Evolutionary conservation across 306 rosid genomes (phyloP), one percentile per base, ranked within the genome.

Genomic region (Sesbania bispinosa): DNA sequence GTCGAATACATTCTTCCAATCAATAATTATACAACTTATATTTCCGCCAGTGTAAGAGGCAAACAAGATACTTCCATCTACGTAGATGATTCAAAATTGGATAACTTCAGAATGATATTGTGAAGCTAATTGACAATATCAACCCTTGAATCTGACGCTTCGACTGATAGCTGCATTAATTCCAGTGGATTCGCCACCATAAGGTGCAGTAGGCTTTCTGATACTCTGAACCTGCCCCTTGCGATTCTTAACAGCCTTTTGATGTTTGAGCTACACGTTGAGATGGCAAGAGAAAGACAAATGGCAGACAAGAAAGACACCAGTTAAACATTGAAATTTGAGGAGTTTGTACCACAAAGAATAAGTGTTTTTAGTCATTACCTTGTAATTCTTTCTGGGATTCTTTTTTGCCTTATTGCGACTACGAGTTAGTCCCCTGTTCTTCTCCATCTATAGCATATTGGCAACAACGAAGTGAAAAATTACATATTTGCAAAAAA

Each of bases 301-400:
- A 24, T 5, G 11, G 38, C 47, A 35, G 27, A 21, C 21, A 48
- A 47, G 24, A 16, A 52, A 43, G 30, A 42, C 29, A 30, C 8
- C 45, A 11, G 24, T 69, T 64, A 30, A 76, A 29, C 23, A 24
- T 45, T 19, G 6, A 63, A n/a, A 27, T 21, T 7, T 27, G 41
- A 43, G 16, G 54, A 50, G 23, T 14, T 10, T 66, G 65, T 43
- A 23, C 3, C 36, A 14, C 41, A 33, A 1, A 42, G 35, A 35
- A 62, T 20, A 54, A 65, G 14, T 43, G 41, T 9, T 59, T 71
- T 6, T 32, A 27, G 26, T 19, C 50, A 15, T 16, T 87, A 93
- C 98, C 98, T 75, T 93, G 90, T 93, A 85, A 46, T 93, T 90
- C 90, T 87, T 93, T 68, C 98, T 88, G 21, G 96, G 97, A 85